Evolutionary conservation across 1,284 basidiomycete species (phyloP), one percentile per base, ranked within the genome.

Genomic region (Phlebopus sp.): DNA sequence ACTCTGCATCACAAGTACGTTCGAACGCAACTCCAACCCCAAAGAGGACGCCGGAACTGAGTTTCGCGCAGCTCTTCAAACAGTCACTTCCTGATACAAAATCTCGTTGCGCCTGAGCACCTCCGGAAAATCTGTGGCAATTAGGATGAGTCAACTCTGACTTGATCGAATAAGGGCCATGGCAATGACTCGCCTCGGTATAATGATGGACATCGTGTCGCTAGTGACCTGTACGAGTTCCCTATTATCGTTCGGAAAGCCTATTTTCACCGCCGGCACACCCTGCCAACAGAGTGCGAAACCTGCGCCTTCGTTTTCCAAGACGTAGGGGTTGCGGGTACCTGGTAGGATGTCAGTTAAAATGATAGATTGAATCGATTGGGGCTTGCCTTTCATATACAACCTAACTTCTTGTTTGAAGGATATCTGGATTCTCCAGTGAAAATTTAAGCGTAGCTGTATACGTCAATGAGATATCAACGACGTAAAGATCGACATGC

Each of bases 261-360:
- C 88, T 47, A 98, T 78, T 4, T 81, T 74, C 45, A 97, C 70
- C 45, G 81, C 79, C 9, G 92, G 84, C 57, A 81, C 77, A 35
- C 90, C 88, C 58, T 81, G 78, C 90, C 91, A 97, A 34, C 86
- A 86, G 29, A 97, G 76, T 5, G 87, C 90, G 66, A 97, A 97
- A 1, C 96, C 96, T 21, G 93, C 86, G 6, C 92, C 96, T 42
- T 76, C 69, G n/a, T 83, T 87, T 25, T 75, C 69, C 29, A 93
- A 72, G 30, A 77, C 70, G 64, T 94, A 89, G 0, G 96, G 95
- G 69, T 95, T 85, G 7, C 88, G 84, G 23, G 84, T 84, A 45
- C 94, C 93, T 93, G 48, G 42, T 37, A 54, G 49, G 44, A 27
- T 44, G 41, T 62, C 39, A 66, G 56, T 14, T 52, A 34, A 42